phyloP scores from a whole-genome alignment of 2,329 filamentous ascomycete genomes.

The Magnaporthiopsis incrustans region DNA sequence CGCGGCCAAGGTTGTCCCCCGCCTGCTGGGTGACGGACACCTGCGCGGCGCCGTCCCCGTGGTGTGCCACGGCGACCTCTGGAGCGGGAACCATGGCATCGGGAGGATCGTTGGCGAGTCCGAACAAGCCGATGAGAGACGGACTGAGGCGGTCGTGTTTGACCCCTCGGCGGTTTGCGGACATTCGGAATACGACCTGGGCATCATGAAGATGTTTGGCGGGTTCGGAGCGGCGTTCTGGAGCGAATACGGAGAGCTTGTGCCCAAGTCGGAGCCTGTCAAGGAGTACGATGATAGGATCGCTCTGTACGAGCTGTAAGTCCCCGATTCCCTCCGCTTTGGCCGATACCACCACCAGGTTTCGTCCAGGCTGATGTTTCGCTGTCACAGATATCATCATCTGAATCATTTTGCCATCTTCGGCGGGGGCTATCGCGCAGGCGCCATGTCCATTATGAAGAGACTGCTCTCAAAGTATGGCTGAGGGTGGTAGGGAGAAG shows the following conservation, averaged over 20 bases:
- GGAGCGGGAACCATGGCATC: conserved; percentile 73
- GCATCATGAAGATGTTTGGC: conserved; percentile 96
- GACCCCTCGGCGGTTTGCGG: conserved; percentile 77
- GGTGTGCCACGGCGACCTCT: conserved; percentile 85
- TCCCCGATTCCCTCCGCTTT: conserved; percentile 16
- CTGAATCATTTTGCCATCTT: conserved; percentile 85
- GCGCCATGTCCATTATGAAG: conserved; percentile 74
- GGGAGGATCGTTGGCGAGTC: conserved; percentile 49
- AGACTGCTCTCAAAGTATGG: conserved; percentile 66
- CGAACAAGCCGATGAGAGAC: conserved; percentile 24
- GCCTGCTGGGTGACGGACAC: conserved; percentile 62
- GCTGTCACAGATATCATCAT: conserved; percentile 64
- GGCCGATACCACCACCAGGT: neutral
- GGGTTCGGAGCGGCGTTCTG: conserved; percentile 69
- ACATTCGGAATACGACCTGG: conserved; percentile 83
- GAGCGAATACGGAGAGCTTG: conserved; percentile 65
- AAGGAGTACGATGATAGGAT: conserved; percentile 82
- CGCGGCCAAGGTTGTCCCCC: conserved; percentile 59
- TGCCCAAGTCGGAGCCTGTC: conserved; percentile 71
- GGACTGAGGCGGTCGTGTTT: conserved; percentile 67
- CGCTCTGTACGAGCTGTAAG: conserved; percentile 72
- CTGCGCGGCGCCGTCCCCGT: conserved; percentile 64
- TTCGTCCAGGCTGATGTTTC: neutral
- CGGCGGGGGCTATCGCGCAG: conserved; percentile 66
- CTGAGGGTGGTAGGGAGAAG: conserved; percentile 11